These are phyloP conservation scores for Luffa aegyptiaca DNA, from an alignment of 306 rosid genomes.

Conservation along the genomic window DNA sequence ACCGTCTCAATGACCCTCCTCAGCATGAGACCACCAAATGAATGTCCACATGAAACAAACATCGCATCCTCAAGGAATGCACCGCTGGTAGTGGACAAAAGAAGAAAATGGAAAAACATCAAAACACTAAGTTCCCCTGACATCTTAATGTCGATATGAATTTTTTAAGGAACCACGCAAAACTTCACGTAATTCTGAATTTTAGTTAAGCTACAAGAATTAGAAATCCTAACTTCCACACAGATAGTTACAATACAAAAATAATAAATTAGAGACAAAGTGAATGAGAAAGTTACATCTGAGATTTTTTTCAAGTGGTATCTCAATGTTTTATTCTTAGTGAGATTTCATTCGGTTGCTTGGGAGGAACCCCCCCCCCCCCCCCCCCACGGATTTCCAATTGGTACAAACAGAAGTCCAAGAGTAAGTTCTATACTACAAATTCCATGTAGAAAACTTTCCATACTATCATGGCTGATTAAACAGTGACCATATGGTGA, in stretches of 20 bases:
- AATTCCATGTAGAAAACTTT: background rate
- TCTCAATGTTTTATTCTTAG: background rate
- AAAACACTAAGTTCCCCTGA: background rate
- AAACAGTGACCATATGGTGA: background rate
- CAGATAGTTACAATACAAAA: background rate
- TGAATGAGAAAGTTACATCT: background rate
- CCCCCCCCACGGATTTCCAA: background rate
- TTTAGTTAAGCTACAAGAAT: background rate
- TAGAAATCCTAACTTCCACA: background rate
- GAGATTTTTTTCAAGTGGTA: background rate
- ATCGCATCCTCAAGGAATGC: slow-evolving; percentile 90
- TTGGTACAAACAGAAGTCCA: background rate
- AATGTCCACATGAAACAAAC: slow-evolving; percentile 95
- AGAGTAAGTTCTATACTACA: background rate
- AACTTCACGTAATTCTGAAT: background rate
- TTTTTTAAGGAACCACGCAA: background rate
- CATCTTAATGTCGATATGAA: background rate
- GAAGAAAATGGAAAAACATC: slow-evolving; percentile 11
- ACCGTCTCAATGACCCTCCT: slow-evolving; percentile 88
- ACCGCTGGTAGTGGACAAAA: slow-evolving; percentile 36
- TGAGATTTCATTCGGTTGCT: background rate
- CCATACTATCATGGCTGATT: background rate
- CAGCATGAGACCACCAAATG: slow-evolving; percentile 93
- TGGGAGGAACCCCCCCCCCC: background rate
- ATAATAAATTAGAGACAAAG: background rate